A percentile compares a stretch with the other conserved stretches of the same genome.
phyloP scores from a whole-genome alignment of 2,329 filamentous ascomycete genomes.

The Pleomassaria siparia region DNA sequence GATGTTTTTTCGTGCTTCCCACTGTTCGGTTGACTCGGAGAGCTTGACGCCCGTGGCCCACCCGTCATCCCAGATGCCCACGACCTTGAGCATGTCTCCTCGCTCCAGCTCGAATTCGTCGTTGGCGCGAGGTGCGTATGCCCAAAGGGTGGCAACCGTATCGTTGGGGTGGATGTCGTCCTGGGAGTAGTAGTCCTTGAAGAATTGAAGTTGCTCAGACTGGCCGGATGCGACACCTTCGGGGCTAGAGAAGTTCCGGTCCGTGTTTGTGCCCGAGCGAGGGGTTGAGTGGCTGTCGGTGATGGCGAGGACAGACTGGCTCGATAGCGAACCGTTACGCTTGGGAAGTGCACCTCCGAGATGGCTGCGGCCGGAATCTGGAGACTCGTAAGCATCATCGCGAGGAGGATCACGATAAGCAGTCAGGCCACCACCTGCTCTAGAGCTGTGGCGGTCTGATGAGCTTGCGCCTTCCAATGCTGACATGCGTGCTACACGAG shows the following conservation, averaged over 20 bases:
- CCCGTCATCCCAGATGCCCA: constrained; percentile 98
- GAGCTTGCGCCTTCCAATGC: constrained; percentile 76
- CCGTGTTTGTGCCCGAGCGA: constrained; percentile 47
- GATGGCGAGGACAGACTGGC: constrained; percentile 71
- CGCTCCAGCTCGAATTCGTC: constrained; percentile 93
- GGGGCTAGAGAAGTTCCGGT: constrained; percentile 78
- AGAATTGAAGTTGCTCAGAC: constrained; percentile 92
- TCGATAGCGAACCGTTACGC: constrained; percentile 86
- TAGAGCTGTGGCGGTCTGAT: constrained; percentile 47
- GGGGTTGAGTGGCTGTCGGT: constrained; percentile 74
- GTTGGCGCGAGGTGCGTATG: constrained; percentile 88
- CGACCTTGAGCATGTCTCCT: constrained; percentile 96
- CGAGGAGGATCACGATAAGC: constrained; percentile 25
- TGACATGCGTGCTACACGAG: constrained; percentile 92
- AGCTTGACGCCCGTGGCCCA: constrained; percentile 94
- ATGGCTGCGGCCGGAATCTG: constrained; percentile 61
- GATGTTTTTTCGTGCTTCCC: constrained; percentile 72
- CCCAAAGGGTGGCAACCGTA: constrained; percentile 89
- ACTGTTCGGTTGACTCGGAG: constrained; percentile 82
- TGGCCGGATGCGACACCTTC: constrained; percentile 83
- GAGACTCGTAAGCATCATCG: constrained; percentile 69
- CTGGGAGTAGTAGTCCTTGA: constrained; percentile 98
- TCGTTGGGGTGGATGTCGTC: constrained; percentile 94
- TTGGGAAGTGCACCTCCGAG: constrained; percentile 54
- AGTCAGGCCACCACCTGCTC: constrained; percentile 24